Evolutionary conservation across 257 asterid species (phyloP).

Genomic region (Verbena officinalis): DNA sequence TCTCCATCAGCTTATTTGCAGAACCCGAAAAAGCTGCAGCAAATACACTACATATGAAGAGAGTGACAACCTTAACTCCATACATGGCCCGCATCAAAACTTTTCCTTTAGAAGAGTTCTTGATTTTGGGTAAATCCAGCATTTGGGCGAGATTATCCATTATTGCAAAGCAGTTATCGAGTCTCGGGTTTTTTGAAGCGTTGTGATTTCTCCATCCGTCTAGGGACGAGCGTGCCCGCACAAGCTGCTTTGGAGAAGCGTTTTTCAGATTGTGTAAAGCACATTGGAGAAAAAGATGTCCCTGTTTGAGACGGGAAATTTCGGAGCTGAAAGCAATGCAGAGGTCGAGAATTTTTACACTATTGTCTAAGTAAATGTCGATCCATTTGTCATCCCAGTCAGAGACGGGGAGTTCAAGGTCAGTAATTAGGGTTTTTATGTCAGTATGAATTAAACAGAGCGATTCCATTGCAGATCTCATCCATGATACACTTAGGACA

Average conservation of each 20-base stretch:
- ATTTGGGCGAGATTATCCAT: conserved; percentile 62
- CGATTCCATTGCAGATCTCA: conserved; percentile 59
- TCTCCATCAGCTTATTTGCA: conserved; percentile 58
- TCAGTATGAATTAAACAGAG: conserved; percentile 74
- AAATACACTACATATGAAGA: conserved; percentile 66
- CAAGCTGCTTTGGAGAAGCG: conserved; percentile 49
- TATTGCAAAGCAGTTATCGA: conserved; percentile 62
- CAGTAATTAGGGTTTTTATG: conserved; percentile 61
- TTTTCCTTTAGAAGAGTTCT: conserved; percentile 82
- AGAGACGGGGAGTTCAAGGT: conserved; percentile 70
- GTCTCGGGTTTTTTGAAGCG: conserved; percentile 58
- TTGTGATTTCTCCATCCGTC: conserved; percentile 76
- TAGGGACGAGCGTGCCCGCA: conserved; percentile 60
- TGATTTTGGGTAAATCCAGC: conserved; percentile 75
- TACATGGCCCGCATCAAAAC: conserved; percentile 84
- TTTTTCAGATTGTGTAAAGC: conserved; percentile 46
- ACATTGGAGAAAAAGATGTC: conserved; percentile 71
- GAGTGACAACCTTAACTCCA: conserved; percentile 72
- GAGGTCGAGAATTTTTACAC: conserved; percentile 75
- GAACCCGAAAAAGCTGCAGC: conserved; percentile 77
- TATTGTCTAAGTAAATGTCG: conserved; percentile 73
- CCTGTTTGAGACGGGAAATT: conserved; percentile 73
- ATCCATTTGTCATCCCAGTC: conserved; percentile 96
- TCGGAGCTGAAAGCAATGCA: conserved; percentile 86
- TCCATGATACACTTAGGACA: conserved; percentile 70